phyloP scores from a whole-genome alignment of 164 flowering plant genomes.

The Tetrastigma voinierianum region DNA sequence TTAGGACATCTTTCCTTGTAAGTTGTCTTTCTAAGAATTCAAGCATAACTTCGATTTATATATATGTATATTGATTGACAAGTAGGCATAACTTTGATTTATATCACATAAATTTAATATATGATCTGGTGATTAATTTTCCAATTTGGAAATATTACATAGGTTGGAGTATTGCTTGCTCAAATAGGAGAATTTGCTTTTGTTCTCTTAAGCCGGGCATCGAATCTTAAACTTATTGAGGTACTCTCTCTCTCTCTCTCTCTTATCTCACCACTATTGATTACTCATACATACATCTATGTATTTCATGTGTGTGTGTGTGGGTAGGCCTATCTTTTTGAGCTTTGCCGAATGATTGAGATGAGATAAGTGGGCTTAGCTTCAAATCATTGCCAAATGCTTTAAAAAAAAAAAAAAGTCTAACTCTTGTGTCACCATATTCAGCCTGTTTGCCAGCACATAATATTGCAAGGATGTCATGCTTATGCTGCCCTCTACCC shows the following conservation, averaged over 20 bases:
- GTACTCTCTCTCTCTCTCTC: slow-evolving; percentile 35
- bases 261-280: not conserved
- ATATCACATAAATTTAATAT: not conserved
- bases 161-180: slow-evolving; percentile 93
- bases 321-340: too few species aligned
- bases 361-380: too few species aligned
- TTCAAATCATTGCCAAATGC: too few species aligned
- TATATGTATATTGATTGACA: too few species aligned
- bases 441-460: too few species aligned
- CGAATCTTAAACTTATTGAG: slow-evolving; percentile 93
- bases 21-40: slow-evolving; percentile 22
- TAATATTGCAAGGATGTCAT: too few species aligned
- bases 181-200: slow-evolving; percentile 99
- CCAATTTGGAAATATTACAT: slow-evolving; percentile 2
- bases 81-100: not conserved
- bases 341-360: too few species aligned
- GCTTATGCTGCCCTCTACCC: too few species aligned
- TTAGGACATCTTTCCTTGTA: slow-evolving; percentile 66
- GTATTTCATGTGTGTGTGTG: too few species aligned
- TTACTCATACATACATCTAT: too few species aligned
- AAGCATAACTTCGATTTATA: not conserved
- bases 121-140: not conserved
- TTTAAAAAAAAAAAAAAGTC: too few species aligned
- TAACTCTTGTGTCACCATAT: too few species aligned
- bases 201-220: slow-evolving; percentile 95